Base-by-base conservation (phyloP, 352 stramenopile species). In the Globisporangium polare region DNA sequence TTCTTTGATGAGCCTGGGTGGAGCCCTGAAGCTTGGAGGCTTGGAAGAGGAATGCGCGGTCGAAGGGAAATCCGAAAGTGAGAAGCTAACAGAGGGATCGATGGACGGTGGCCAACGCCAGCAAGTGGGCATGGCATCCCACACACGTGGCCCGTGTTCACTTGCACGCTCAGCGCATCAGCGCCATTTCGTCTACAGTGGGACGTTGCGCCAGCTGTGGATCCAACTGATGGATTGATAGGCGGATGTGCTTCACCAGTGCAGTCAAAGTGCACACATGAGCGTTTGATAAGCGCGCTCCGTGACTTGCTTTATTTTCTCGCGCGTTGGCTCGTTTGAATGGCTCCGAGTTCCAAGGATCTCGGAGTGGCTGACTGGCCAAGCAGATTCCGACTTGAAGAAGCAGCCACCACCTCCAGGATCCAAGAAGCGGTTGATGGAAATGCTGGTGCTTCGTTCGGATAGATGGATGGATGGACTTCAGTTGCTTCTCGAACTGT, bases 201-300 rank as follows among this genome's bases (percentile, higher is more conserved):
- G 51, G 13, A 57, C 8, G 9, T 45, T 57, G 29, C 51, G 20
- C 27, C n/a, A 57, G 29, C 29, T 41, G 29, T 2, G n/a, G 29
- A 57, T 57, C 51, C 51, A 43, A 53, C 18, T 45, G 51, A 29
- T 45, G 51, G 51, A 57, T 57, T n/a, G 51, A 57, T n/a, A 45
- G 17, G 51, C 39, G 29, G 51, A 57, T 43, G 29, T 8, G 51
- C n/a, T 9, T 33, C 29, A 33, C 29, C 29, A 7, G 29, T 33
- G 12, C 17, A 45, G 39, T 31, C n/a, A 17, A 18, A 45, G 18
- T 3, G 15, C 12, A 27, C 27, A 10, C 10, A 20, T 39, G 49
- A 24, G 20, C 24, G 18, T 45, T 9, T 22, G 18, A 10, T 45
- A 20, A 20, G 17, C 33, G 9, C 43, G 17, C 20, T 15, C 43